Base-by-base conservation (phyloP, 441 rosid genomes). In the Corymbia citriodora region DNA sequence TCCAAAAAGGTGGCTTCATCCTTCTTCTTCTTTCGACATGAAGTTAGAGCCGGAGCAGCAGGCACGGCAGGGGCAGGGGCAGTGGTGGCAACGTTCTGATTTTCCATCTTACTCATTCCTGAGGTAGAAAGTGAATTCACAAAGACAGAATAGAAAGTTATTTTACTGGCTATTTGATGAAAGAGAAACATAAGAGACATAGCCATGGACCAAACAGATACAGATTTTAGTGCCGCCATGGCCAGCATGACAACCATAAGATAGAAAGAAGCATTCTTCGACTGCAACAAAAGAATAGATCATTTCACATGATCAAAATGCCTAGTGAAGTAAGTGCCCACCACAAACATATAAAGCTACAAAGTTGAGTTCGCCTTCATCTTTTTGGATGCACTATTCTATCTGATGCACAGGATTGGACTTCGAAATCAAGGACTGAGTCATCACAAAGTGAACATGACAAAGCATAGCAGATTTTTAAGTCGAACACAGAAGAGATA, bases 1-100 rank as follows among this genome's bases (percentile, higher is more conserved):
- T 96, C 97, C 65, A 96, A 83, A 92, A 98, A 96, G 85, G 94
- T 93, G n/a, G 97, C 96, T 36, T 97, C 94, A 3, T 96, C 98
- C 72, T 87, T 96, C 90, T 92, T 96, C 95, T 95, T 96, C 97
- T 90, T 96, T 53, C 99, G 95, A 89, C 99, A 96, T 36, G 99
- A 94, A 81, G 94, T 25, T 48, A 91, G 91, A 27, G 92, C 93
- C 1, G 96, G 92, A 25, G 25, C 85, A 21, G 12, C 0, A 45
- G 83, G 49, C 14, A 9, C 3, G 0, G 49, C 0, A 6, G 83
- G 3, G 0, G 49, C 0, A 6, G 83, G 3, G 0, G 49, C 0
- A 6, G 83, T 6, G 5, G 83, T 5, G 2, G 83, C 85, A 40
- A 21, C 0, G 3, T 40, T 40, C 52, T 74, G 85, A 5, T 74